Percentiles rank a stretch among this genome's conserved stretches.
These are phyloP conservation scores for Auriscalpium microsporum DNA, from an alignment of 768 basidiomycete species.

Conservation along the genomic window DNA sequence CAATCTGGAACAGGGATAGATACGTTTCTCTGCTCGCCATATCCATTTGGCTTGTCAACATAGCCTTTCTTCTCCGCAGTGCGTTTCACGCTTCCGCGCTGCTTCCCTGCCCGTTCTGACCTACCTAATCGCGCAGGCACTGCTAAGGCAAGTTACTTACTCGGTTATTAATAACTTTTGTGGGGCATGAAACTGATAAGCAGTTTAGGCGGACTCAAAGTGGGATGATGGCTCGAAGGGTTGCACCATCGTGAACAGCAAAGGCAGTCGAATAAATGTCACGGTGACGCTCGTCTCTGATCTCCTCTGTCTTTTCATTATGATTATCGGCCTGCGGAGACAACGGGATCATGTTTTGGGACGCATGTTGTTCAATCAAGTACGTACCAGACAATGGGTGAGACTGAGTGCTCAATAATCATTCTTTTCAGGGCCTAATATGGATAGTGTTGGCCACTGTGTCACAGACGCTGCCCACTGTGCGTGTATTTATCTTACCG, in stretches of 20 bases:
- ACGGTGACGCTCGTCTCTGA: constrained; percentile 2
- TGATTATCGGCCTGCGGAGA: constrained; percentile 5
- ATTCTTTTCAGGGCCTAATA: constrained; percentile 1
- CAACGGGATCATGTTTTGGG: constrained; percentile 9
- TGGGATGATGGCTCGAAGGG: not conserved
- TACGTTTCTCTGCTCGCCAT: not conserved
- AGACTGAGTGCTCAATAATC: not conserved
- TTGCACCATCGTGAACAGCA: not conserved
- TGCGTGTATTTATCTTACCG: not conserved
- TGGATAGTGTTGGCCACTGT: constrained; percentile 7
- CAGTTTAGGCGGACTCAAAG: not conserved
- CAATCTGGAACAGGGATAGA: constrained; percentile 3
- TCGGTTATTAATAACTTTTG: too few species aligned
- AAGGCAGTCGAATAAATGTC: not conserved
- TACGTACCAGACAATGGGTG: not conserved
- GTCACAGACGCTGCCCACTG: constrained; percentile 5
- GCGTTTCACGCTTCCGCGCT: not conserved
- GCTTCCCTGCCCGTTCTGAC: too few species aligned
- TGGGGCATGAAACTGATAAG: too few species aligned
- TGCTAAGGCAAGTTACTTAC: too few species aligned
- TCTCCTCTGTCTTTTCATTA: constrained; percentile 1
- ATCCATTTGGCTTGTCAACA: constrained; percentile 1
- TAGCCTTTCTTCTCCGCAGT: constrained; percentile 9
- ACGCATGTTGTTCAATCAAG: constrained; percentile 10
- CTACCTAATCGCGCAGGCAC: too few species aligned